These are phyloP conservation scores for Mycena olivaceomarginata DNA, from an alignment of 768 basidiomycete genomes.

Conservation along the genomic window DNA sequence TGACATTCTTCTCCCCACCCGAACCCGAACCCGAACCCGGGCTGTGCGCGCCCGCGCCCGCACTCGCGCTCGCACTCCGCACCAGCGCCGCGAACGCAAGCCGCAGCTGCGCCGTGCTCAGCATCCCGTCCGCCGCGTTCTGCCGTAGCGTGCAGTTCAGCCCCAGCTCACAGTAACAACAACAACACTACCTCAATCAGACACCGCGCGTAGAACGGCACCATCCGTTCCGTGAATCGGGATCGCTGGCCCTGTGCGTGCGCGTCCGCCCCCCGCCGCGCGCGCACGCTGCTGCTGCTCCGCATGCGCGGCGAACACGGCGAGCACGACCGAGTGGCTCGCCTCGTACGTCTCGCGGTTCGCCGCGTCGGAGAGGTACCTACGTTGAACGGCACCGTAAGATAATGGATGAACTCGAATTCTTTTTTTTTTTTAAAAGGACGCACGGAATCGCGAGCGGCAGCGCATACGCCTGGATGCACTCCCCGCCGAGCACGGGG, in stretches of 20 bases:
- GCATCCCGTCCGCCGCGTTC: slow-evolving; percentile 78
- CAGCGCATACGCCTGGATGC: slow-evolving; percentile 74
- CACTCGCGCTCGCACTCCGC: slow-evolving; percentile 71
- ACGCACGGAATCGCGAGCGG: slow-evolving; percentile 81
- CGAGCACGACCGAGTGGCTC: slow-evolving; percentile 88
- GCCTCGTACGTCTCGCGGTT: slow-evolving; percentile 91
- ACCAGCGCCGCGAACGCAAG: slow-evolving; percentile 87
- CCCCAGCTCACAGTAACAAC: neutral
- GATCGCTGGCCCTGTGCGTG: slow-evolving; percentile 38
- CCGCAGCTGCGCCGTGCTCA: slow-evolving; percentile 80
- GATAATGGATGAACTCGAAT: too few relatives aligned
- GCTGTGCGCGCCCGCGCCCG: slow-evolving; percentile 30
- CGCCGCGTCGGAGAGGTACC: slow-evolving; percentile 73
- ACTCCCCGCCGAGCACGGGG: slow-evolving; percentile 71
- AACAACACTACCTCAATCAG: slow-evolving; percentile 76
- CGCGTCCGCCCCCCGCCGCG: neutral
- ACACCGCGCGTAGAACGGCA: slow-evolving; percentile 85
- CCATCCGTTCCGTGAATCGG: slow-evolving; percentile 64
- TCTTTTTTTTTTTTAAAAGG: too few relatives aligned
- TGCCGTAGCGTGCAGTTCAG: too few relatives aligned
- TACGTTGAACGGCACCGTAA: slow-evolving; percentile 47
- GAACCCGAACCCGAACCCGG: slow-evolving; percentile 28
- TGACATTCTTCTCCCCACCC: too few relatives aligned
- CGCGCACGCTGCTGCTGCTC: slow-evolving; percentile 73
- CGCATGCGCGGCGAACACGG: slow-evolving; percentile 80